phyloP scores from a whole-genome alignment of 164 flowering plant genomes.

The Tinospora cordifolia region DNA sequence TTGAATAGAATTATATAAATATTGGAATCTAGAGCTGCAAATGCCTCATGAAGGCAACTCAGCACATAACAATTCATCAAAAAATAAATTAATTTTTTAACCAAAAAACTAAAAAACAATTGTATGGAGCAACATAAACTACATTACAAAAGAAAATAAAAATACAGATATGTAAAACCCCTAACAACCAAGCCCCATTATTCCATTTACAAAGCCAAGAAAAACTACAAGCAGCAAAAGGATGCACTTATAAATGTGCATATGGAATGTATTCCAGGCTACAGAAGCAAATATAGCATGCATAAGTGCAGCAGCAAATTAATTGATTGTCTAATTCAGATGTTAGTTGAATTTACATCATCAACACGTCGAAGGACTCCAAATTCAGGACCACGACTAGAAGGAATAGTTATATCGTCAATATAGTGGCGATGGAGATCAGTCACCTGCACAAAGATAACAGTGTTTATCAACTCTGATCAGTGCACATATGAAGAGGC shows the following conservation, averaged over 20 bases:
- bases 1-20: neutral
- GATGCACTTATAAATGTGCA: neutral
- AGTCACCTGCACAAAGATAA: slow-evolving; percentile 38
- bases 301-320: neutral
- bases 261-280: neutral
- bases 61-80: neutral
- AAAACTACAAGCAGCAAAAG: neutral
- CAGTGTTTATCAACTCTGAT: neutral
- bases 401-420: slow-evolving; percentile 90
- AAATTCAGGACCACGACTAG: slow-evolving; percentile 65
- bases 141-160: too few species aligned
- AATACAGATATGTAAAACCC: neutral
- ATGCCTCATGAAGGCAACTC: neutral
- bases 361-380: slow-evolving; percentile 86
- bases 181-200: neutral
- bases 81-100: neutral
- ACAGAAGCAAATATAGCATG: neutral
- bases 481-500: neutral
- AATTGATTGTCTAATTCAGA: neutral
- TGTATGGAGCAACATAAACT: neutral
- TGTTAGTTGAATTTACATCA: slow-evolving; percentile 51
- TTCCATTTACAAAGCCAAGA: neutral
- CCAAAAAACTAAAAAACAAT: neutral
- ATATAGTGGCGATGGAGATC: slow-evolving; percentile 94
- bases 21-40: neutral